Conservation (phyloP, 2,329 filamentous ascomycete genomes). For the Cordyceps pruinosa region DNA sequence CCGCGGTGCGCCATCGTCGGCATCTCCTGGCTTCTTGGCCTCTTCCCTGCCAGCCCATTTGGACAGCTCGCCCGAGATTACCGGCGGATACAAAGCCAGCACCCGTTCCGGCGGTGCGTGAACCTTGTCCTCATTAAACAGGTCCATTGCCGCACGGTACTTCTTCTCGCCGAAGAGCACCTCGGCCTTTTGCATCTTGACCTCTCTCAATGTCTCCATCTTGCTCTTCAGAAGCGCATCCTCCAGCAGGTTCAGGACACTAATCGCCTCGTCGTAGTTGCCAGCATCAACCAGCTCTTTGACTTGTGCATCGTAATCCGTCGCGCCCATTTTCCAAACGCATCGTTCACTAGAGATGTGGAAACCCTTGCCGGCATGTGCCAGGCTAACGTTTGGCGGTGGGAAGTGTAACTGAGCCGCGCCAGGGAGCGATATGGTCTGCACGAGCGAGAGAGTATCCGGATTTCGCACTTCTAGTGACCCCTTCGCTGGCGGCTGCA, state of each 20-base stretch:
- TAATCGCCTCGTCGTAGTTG: slow-evolving; percentile 85
- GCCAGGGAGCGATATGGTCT: slow-evolving; percentile 74
- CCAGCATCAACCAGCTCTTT: slow-evolving; percentile 68
- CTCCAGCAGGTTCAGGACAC: slow-evolving; percentile 81
- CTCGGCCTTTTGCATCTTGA: slow-evolving; percentile 90
- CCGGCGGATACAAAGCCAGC: slow-evolving; percentile 72
- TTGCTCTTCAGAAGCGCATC: slow-evolving; percentile 86
- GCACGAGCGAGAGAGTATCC: slow-evolving; percentile 80
- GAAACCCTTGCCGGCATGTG: slow-evolving; percentile 93
- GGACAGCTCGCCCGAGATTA: slow-evolving; percentile 77
- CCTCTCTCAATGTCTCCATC: slow-evolving; percentile 67
- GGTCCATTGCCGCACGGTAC: slow-evolving; percentile 77
- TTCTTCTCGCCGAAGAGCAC: slow-evolving; percentile 73
- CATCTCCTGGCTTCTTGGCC: slow-evolving; percentile 27
- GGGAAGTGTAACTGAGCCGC: slow-evolving; percentile 85
- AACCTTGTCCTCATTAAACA: slow-evolving; percentile 79
- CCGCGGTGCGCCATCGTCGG: slow-evolving; percentile 20
- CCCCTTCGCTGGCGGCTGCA: slow-evolving; percentile 78
- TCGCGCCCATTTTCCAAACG: slow-evolving; percentile 93
- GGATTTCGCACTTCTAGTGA: slow-evolving; percentile 87
- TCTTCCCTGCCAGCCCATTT: slow-evolving; percentile 43
- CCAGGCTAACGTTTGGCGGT: slow-evolving; percentile 86
- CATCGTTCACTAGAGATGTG: slow-evolving; percentile 84
- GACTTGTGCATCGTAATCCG: slow-evolving; percentile 86
- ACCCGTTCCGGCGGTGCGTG: slow-evolving; percentile 85